phyloP scores from a whole-genome alignment of 2,329 filamentous ascomycete species.

The Cryphonectria radicalis region DNA sequence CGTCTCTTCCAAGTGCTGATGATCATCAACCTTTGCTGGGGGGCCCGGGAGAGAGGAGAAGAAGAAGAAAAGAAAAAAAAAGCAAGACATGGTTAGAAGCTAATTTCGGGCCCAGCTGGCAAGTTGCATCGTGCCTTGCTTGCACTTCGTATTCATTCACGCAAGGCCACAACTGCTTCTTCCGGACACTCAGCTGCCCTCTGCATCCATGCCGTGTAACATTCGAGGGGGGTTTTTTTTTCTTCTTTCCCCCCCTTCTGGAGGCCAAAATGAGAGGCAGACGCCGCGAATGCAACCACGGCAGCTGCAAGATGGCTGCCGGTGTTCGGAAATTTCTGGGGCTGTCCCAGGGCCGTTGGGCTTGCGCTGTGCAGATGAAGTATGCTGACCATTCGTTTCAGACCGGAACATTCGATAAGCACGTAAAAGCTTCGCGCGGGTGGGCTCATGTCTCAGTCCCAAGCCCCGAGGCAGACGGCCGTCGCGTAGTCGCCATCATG shows the following conservation, averaged over 20 bases:
- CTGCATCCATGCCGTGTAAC: constrained; percentile 5
- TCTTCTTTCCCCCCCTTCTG: no score
- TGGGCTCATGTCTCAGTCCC: background rate
- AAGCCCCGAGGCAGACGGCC: constrained; percentile 63
- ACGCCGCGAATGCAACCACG: constrained; percentile 2
- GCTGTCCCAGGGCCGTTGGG: background rate
- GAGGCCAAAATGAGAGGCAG: background rate
- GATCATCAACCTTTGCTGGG: no score
- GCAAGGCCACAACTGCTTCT: constrained; percentile 3
- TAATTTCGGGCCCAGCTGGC: background rate
- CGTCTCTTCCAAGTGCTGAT: background rate
- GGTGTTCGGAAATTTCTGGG: background rate
- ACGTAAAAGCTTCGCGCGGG: background rate
- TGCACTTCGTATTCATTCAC: background rate
- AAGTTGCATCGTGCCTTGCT: background rate
- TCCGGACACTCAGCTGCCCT: constrained; percentile 3
- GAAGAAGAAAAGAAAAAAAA: background rate
- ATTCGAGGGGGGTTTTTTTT: no score
- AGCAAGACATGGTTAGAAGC: background rate
- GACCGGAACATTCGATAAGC: background rate
- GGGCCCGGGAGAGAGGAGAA: no score
- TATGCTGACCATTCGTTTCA: background rate
- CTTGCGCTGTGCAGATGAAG: background rate
- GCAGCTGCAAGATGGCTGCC: background rate
- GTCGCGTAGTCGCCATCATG: constrained; percentile 85